Conservation (phyloP, 768 basidiomycete species). For the Leccinum boreale region DNA sequence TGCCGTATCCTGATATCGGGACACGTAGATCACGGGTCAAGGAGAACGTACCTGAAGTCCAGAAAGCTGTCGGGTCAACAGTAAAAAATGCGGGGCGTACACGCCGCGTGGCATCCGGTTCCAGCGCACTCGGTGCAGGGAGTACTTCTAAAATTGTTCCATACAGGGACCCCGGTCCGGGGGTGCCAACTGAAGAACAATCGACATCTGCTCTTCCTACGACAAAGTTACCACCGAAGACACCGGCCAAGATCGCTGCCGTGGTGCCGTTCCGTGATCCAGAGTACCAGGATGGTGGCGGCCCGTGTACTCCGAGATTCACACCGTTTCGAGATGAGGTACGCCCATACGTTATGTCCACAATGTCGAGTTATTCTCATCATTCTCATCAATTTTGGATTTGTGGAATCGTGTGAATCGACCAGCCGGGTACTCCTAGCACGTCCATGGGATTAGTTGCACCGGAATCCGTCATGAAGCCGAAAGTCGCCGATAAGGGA, state of each 20-base stretch:
- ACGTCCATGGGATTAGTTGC: constrained; percentile 27
- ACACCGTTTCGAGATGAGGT: constrained; percentile 76
- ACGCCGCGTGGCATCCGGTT: constrained; percentile 47
- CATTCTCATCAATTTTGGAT: neutral
- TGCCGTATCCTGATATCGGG: constrained; percentile 68
- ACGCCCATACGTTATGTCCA: constrained; percentile 21
- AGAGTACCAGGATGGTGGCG: constrained; percentile 17
- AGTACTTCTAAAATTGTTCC: constrained; percentile 56
- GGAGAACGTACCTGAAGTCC: constrained; percentile 70
- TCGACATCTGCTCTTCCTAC: constrained; percentile 33
- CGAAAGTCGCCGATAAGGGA: constrained; percentile 47
- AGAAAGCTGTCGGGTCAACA: constrained; percentile 65
- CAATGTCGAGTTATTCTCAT: constrained; percentile 8
- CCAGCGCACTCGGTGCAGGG: constrained; percentile 17
- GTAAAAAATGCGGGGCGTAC: constrained; percentile 59
- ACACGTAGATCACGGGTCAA: constrained; percentile 77
- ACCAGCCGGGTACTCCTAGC: constrained; percentile 24
- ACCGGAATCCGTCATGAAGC: constrained; percentile 66
- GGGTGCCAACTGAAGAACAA: constrained; percentile 26
- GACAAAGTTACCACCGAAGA: constrained; percentile 31
- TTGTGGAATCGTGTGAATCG: constrained; percentile 3
- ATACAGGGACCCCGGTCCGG: constrained; percentile 59
- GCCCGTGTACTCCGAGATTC: constrained; percentile 55
- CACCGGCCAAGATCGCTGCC: constrained; percentile 31
- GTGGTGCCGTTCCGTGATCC: constrained; percentile 43